These are phyloP conservation scores for Baorangia bicolor DNA, from an alignment of 768 basidiomycete species.

Conservation along the genomic window DNA sequence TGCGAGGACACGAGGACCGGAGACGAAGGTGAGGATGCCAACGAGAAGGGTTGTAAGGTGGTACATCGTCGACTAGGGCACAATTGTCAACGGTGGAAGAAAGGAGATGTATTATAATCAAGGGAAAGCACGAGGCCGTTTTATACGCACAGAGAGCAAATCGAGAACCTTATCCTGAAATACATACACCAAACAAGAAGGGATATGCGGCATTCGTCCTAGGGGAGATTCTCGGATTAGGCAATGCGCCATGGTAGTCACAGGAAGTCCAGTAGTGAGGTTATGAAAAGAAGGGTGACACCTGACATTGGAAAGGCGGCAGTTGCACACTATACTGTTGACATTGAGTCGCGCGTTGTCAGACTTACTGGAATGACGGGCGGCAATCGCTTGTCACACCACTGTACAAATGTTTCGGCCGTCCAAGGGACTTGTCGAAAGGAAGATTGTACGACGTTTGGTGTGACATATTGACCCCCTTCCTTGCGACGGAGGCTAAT, in stretches of 20 bases:
- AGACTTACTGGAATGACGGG: neutral
- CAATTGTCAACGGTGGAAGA: neutral
- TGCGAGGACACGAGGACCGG: conserved; percentile 20
- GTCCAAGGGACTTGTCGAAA: neutral
- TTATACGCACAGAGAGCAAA: conserved; percentile 17
- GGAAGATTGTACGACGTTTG: neutral
- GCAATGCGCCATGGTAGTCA: conserved; percentile 1
- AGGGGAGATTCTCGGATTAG: neutral
- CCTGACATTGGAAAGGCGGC: neutral
- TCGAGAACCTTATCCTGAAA: neutral
- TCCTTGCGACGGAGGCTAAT: neutral
- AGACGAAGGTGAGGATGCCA: conserved; percentile 10
- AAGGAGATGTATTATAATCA: neutral
- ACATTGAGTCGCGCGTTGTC: too few relatives aligned
- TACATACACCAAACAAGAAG: neutral
- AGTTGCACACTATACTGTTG: neutral
- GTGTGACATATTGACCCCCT: neutral
- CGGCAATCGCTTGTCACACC: neutral
- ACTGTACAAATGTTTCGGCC: too few relatives aligned
- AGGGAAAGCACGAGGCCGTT: neutral
- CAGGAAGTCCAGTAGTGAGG: neutral
- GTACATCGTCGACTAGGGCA: conserved; percentile 25
- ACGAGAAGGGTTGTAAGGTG: conserved; percentile 16
- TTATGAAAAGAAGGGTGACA: conserved; percentile 1
- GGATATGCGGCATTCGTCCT: neutral